Evolutionary conservation across 2,329 filamentous ascomycete species (phyloP).

Genomic region (Macroventuria anomochaeta): DNA sequence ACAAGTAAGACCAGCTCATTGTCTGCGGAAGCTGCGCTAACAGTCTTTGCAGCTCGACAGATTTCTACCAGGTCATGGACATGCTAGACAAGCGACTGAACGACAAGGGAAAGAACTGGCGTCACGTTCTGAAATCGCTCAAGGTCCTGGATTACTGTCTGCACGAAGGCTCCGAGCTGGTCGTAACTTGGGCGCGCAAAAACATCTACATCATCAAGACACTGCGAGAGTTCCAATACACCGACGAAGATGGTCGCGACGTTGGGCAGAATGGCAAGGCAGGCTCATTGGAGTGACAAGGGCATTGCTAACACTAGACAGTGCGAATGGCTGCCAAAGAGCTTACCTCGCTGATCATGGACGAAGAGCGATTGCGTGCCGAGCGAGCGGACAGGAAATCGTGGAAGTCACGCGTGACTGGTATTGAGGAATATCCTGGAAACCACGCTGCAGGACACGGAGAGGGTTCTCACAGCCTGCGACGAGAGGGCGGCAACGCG

Average conservation of each 20-base stretch:
- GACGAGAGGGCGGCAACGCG: slow-evolving; percentile 40
- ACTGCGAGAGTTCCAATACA: slow-evolving; percentile 92
- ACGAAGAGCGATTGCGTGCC: slow-evolving; percentile 88
- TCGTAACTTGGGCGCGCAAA: slow-evolving; percentile 97
- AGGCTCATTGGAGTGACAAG: not conserved
- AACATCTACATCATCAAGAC: slow-evolving; percentile 99
- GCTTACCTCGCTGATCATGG: slow-evolving; percentile 86
- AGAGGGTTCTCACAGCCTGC: slow-evolving; percentile 46
- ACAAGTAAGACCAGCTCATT: slow-evolving; percentile 71
- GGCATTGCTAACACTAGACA: slow-evolving; percentile 50
- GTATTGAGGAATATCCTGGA: slow-evolving; percentile 79
- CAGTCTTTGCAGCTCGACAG: slow-evolving; percentile 71
- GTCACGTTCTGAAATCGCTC: slow-evolving; percentile 94
- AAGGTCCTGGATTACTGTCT: slow-evolving; percentile 98
- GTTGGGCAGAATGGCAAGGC: slow-evolving; percentile 91
- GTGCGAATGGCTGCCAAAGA: slow-evolving; percentile 97
- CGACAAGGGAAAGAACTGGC: slow-evolving; percentile 99
- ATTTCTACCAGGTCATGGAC: slow-evolving; percentile 99
- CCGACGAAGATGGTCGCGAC: slow-evolving; percentile 93
- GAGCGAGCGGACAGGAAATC: slow-evolving; percentile 90
- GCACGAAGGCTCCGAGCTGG: slow-evolving; percentile 93
- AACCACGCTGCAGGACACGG: slow-evolving; percentile 43
- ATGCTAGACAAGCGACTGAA: slow-evolving; percentile 99
- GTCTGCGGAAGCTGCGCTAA: slow-evolving; percentile 33
- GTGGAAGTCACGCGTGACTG: slow-evolving; percentile 96